Evolutionary conservation across 345 rosid species (phyloP).

Genomic region (Zanthoxylum bungeanum): DNA sequence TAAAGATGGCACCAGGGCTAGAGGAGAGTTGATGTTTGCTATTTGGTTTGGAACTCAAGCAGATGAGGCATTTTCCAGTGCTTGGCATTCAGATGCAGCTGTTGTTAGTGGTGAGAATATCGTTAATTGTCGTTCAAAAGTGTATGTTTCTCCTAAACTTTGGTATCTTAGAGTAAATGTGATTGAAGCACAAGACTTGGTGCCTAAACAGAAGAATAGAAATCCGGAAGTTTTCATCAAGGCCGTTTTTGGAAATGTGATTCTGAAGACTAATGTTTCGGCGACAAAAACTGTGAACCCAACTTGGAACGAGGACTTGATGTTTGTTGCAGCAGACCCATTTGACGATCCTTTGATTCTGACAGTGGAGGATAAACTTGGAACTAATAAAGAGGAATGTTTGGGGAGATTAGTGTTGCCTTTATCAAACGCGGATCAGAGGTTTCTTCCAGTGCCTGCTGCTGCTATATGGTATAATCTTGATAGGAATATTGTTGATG

Average conservation of each 20-base stretch:
- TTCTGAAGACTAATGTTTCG: slow-evolving; percentile 34
- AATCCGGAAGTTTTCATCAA: slow-evolving; percentile 36
- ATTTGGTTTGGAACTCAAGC: slow-evolving; percentile 50
- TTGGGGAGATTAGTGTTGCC: slow-evolving; percentile 32
- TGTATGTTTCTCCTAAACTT: slow-evolving; percentile 37
- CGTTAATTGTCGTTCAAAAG: slow-evolving; percentile 29
- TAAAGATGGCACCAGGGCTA: slow-evolving; percentile 17
- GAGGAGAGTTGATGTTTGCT: slow-evolving; percentile 41
- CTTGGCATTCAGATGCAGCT: slow-evolving; percentile 44
- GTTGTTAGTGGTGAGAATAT: slow-evolving; percentile 28
- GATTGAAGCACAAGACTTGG: slow-evolving; percentile 46
- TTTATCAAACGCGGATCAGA: slow-evolving; percentile 24
- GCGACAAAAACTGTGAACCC: slow-evolving; percentile 27
- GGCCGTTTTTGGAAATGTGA: slow-evolving; percentile 30
- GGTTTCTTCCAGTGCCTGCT: slow-evolving; percentile 20
- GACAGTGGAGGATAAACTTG: slow-evolving; percentile 34
- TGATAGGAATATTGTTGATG: slow-evolving; percentile 17
- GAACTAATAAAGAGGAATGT: slow-evolving; percentile 27
- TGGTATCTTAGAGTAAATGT: slow-evolving; percentile 44
- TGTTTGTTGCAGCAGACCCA: slow-evolving; percentile 52
- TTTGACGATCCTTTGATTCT: slow-evolving; percentile 36
- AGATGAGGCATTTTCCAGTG: slow-evolving; percentile 36
- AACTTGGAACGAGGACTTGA: slow-evolving; percentile 49
- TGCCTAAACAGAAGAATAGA: slow-evolving; percentile 19
- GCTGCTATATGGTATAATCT: slow-evolving; percentile 32